phyloP scores from a whole-genome alignment of 2,329 filamentous ascomycete species.

The Exophiala lecanii-corni region DNA sequence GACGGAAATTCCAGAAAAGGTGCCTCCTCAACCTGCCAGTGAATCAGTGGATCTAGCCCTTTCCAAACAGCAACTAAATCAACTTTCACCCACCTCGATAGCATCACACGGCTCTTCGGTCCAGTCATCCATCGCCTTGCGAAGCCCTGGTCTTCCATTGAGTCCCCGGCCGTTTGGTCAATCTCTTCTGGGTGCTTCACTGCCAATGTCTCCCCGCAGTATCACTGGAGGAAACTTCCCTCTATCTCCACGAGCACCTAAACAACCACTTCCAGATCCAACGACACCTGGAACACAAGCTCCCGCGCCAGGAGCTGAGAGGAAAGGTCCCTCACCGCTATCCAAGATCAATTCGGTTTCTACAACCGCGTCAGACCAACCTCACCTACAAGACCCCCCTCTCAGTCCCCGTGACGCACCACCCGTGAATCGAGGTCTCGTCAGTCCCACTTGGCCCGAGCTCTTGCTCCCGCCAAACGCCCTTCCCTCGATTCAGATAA shows the following conservation, averaged over 20 bases:
- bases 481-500: slow-evolving; percentile 76
- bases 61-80: slow-evolving; percentile 28
- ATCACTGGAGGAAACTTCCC: slow-evolving; percentile 47
- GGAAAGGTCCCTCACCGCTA: slow-evolving; percentile 51
- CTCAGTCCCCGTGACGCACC: slow-evolving; percentile 21
- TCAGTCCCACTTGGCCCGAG: slow-evolving; percentile 81
- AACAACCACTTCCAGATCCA: slow-evolving; percentile 68
- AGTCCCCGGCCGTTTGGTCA: slow-evolving; percentile 59
- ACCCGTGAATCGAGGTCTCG: slow-evolving; percentile 67
- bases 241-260: slow-evolving; percentile 67
- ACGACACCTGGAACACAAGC: slow-evolving; percentile 54
- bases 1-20: slow-evolving; percentile 4
- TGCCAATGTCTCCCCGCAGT: slow-evolving; percentile 63
- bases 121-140: slow-evolving; percentile 41
- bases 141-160: slow-evolving; percentile 60
- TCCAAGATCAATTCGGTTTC: slow-evolving; percentile 18
- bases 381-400: slow-evolving; percentile 18
- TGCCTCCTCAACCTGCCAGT: slow-evolving; percentile 8
- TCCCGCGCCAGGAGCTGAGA: slow-evolving; percentile 8
- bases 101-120: slow-evolving; percentile 18
- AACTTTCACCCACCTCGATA: slow-evolving; percentile 29
- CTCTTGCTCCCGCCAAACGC: slow-evolving; percentile 84
- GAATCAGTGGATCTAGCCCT: slow-evolving; percentile 10
- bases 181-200: slow-evolving; percentile 53
- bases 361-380: slow-evolving; percentile 13